These are phyloP conservation scores for Diaporthe caulivora DNA, from an alignment of 2,329 filamentous ascomycete species.

Conservation along the genomic window DNA sequence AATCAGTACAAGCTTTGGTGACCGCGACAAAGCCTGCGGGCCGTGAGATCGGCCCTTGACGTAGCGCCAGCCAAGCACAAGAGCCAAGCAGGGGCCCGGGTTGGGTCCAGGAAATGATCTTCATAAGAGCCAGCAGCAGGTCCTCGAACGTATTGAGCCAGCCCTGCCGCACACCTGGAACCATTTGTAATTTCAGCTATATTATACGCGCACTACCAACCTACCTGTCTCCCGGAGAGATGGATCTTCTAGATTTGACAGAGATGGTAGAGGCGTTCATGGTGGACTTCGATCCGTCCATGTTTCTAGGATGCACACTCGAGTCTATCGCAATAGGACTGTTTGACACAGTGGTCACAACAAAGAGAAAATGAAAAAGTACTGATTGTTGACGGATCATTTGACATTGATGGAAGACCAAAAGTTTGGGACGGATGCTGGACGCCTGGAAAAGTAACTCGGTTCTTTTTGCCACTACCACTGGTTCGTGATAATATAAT, in stretches of 20 bases:
- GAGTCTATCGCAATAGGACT: constrained; percentile 18
- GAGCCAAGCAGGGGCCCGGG: too few species aligned
- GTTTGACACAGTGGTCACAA: neutral
- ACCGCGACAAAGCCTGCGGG: neutral
- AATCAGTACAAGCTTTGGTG: neutral
- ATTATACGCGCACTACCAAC: neutral
- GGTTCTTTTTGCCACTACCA: too few species aligned
- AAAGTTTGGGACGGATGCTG: neutral
- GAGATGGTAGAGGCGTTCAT: constrained; percentile 11
- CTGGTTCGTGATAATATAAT: too few species aligned
- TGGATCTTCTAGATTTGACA: neutral
- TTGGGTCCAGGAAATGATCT: neutral
- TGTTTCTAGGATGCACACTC: constrained; percentile 2
- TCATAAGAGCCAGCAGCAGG: neutral
- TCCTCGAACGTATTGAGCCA: neutral
- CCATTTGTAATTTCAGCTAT: neutral
- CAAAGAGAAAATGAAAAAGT: neutral
- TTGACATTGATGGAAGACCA: neutral
- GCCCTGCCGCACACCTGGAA: neutral
- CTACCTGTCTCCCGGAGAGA: neutral
- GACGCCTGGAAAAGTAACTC: too few species aligned
- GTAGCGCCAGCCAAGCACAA: neutral
- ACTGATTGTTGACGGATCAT: too few species aligned
- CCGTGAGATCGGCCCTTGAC: neutral
- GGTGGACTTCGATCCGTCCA: constrained; percentile 13